Evolutionary conservation across 1,284 basidiomycete genomes (phyloP), one percentile per base, ranked within the genome.

Genomic region (Laetiporus sulphureus): DNA sequence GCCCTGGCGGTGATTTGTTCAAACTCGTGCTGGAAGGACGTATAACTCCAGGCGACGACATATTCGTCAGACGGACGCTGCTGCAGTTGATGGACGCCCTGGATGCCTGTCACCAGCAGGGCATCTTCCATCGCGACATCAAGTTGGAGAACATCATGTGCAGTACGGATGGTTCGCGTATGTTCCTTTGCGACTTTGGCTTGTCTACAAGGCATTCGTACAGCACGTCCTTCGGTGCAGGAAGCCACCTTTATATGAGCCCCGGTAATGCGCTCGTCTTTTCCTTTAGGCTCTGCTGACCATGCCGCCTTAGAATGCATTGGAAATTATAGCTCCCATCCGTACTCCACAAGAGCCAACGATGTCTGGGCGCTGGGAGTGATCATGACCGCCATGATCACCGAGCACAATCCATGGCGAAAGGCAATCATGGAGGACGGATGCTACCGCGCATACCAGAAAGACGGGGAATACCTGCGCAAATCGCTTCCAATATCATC

Each of bases 351-450:
- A 1, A 42, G 51, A 8, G 41, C 48, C 4, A 59, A 61, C 47
- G 59, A 61, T 41, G 43, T 61, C 23, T 61, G 59, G 59, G 50
- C 59, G 4, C 48, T 61, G 10, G 59, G 59, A 16, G 50, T 60
- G 35, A 56, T 61, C 45, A 47, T 61, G 33, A 52, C 54, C 36
- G 94, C 93, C 64, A 77, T 98, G 65, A 83, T 91, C 27, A 86
- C 87, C 45, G 87, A 88, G n/a, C 79, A 85, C 32, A 91, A 90
- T 59, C 93, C 91, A 2, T 98, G 95, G 95, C 77, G 78, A 47
- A 71, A 76, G 52, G 91, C 94, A 2, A 77, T 70, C 36, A 62
- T 71, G 2, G 65, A 72, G 27, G 92, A 97, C 64, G 74, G 78
- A 25, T 86, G 83, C 32, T 96, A 89, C 68, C 61, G 42, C 25